phyloP scores from a whole-genome alignment of 2,329 filamentous ascomycete genomes.

The Gnomoniopsis sp. region DNA sequence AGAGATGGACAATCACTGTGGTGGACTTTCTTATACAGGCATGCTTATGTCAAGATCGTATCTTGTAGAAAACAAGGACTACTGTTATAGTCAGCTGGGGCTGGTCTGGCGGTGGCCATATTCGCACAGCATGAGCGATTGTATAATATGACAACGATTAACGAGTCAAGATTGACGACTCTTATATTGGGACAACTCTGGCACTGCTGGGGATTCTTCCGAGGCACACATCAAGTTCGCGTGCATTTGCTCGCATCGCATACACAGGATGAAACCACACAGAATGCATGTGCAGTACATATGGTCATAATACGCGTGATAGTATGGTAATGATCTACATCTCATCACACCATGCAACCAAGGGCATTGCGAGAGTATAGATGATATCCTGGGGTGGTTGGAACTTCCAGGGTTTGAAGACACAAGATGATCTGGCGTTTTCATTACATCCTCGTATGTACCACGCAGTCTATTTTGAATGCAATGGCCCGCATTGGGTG shows the following conservation, averaged over 20 bases:
- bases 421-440: too few relatives aligned
- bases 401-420: too few relatives aligned
- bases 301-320: too few relatives aligned
- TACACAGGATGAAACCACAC: too few relatives aligned
- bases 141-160: slow-evolving; percentile 18
- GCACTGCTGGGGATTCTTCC: slow-evolving; percentile 17
- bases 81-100: slow-evolving; percentile 4
- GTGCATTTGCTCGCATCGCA: not conserved
- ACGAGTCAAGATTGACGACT: slow-evolving; percentile 19
- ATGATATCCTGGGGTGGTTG: too few relatives aligned
- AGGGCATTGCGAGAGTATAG: too few relatives aligned
- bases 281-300: too few relatives aligned
- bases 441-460: too few relatives aligned
- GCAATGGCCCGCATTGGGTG: too few relatives aligned
- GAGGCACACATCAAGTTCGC: not conserved
- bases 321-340: too few relatives aligned
- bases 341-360: too few relatives aligned
- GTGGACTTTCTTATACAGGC: not conserved
- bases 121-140: slow-evolving; percentile 18
- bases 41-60: not conserved
- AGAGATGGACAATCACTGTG: not conserved
- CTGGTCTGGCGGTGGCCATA: slow-evolving; percentile 12
- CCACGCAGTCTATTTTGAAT: too few relatives aligned
- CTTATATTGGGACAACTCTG: slow-evolving; percentile 14
- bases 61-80: slow-evolving; percentile 17